Evolutionary conservation across 2,329 filamentous ascomycete species (phyloP).

Genomic region (Cytospora piceicola): DNA sequence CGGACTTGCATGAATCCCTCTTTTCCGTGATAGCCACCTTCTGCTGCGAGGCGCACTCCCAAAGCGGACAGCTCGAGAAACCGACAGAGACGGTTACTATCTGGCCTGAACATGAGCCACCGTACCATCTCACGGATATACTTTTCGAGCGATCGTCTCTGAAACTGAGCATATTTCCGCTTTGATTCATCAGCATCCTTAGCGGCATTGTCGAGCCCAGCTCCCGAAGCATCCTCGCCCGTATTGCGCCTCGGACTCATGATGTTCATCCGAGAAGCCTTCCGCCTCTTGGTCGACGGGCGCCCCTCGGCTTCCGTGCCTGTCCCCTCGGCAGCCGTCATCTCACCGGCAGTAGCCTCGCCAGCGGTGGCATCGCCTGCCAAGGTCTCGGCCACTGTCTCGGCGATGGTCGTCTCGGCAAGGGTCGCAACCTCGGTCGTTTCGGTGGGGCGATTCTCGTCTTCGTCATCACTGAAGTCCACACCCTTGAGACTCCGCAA

Average conservation of each 20-base stretch:
- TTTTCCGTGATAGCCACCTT: conserved; percentile 97
- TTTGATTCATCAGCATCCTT: conserved; percentile 60
- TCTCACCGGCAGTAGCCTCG: conserved; percentile 50
- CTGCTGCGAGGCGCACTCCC: conserved; percentile 89
- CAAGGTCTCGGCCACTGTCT: conserved; percentile 30
- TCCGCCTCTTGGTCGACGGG: conserved; percentile 46
- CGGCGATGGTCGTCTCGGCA: conserved; percentile 34
- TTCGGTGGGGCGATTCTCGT: conserved; percentile 46
- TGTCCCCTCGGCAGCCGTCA: conserved; percentile 64
- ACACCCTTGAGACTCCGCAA: conserved; percentile 78
- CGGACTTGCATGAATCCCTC: conserved; percentile 94
- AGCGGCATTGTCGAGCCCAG: conserved; percentile 49
- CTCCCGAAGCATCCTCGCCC: conserved; percentile 52
- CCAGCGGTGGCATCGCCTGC: conserved; percentile 48
- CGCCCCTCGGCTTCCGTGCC: conserved; percentile 70
- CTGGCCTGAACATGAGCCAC: conserved; percentile 94
- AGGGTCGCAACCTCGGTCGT: conserved; percentile 13
- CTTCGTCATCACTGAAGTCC: conserved; percentile 79
- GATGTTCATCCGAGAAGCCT: conserved; percentile 55
- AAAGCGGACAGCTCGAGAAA: conserved; percentile 94
- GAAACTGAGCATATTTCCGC: conserved; percentile 74
- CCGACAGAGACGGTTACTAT: conserved; percentile 93
- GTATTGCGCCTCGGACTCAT: conserved; percentile 59
- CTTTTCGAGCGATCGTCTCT: conserved; percentile 82
- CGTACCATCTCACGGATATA: conserved; percentile 94